Evolutionary conservation across 2,329 filamentous ascomycete species (phyloP), one percentile per base, ranked within the genome.

Genomic region (Alternaria sp.): DNA sequence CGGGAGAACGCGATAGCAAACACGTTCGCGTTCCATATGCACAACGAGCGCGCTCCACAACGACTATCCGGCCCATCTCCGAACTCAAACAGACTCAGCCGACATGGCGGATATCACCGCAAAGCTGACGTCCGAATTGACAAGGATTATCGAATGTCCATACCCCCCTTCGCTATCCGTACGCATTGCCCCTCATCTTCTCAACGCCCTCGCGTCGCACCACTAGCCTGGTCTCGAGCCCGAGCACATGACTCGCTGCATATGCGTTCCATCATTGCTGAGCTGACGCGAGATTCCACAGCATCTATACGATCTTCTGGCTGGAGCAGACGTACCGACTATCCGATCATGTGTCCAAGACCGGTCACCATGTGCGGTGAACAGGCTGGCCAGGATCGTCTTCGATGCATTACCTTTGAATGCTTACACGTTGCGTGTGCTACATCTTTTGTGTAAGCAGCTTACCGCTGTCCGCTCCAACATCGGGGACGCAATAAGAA

Each of bases 121-220:
- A 22, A 56, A 66, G 28, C 58, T 85, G 20, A 69, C 77, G 30
- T 65, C 70, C 18, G 83, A 85, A 70, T 67, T 86, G 58, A 77
- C 81, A 59, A 81, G 81, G 43, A 73, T 85, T 42, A 75, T 85
- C 41, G 78, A 79, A 7, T 80, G 82, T 34, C 79, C 81, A 22
- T 86, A 85, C 64, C 80, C 81, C n/a, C 80, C 83, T 16, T 82
- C 81, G 28, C 74, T 86, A 43, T 80, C 82, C 70, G 84, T 85
- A 74, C 68, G 77, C 73, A 74, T 26, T 34, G 42, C 46, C 32
- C 51, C 43, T 54, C 65, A 59, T 52, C 59, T 49, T 22, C 57
- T 48, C 30, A 52, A 61, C 38, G 18, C 41, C 56, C 41, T 46
- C 30, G 41, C 46, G 51, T 61, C 57, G 62, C 64, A 65, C 65